Percentiles rank a stretch among this genome's conserved stretches.
Conservation (phyloP, 164 flowering plant species). For the Dillenia suffruticosa region DNA sequence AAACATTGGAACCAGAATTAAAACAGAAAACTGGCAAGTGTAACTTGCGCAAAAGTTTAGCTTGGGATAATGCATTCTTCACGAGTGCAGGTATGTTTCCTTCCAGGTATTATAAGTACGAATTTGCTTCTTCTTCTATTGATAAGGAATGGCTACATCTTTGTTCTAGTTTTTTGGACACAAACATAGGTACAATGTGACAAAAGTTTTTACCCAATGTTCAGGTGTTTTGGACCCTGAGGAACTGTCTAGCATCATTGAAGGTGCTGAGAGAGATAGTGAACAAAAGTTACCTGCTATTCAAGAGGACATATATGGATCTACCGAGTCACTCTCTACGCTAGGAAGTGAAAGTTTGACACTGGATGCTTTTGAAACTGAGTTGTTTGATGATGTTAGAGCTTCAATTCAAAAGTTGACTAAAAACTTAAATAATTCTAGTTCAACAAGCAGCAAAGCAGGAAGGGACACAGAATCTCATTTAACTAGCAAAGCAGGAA, state of each 20-base stretch:
- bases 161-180: background rate
- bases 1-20: conserved; percentile 35
- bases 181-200: no score
- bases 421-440: conserved; percentile 20
- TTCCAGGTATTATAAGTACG: background rate
- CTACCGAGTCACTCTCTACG: conserved; percentile 69
- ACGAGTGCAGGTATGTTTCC: conserved; percentile 61
- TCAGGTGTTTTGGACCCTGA: conserved; percentile 89
- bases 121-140: background rate
- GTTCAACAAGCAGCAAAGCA: conserved; percentile 11
- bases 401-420: conserved; percentile 75
- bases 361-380: conserved; percentile 63
- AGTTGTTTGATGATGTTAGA: conserved; percentile 68
- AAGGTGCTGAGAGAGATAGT: conserved; percentile 36
- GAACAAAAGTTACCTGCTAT: conserved; percentile 53
- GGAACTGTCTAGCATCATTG: conserved; percentile 72
- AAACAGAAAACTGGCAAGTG: conserved; percentile 39
- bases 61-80: conserved; percentile 97
- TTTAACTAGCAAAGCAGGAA: conserved; percentile 16
- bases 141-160: background rate
- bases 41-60: conserved; percentile 95
- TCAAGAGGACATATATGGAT: conserved; percentile 65
- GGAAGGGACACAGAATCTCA: conserved; percentile 13
- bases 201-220: background rate
- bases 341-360: conserved; percentile 62